phyloP scores from a whole-genome alignment of 805 yeast species.

The Ogataea saltuana region DNA sequence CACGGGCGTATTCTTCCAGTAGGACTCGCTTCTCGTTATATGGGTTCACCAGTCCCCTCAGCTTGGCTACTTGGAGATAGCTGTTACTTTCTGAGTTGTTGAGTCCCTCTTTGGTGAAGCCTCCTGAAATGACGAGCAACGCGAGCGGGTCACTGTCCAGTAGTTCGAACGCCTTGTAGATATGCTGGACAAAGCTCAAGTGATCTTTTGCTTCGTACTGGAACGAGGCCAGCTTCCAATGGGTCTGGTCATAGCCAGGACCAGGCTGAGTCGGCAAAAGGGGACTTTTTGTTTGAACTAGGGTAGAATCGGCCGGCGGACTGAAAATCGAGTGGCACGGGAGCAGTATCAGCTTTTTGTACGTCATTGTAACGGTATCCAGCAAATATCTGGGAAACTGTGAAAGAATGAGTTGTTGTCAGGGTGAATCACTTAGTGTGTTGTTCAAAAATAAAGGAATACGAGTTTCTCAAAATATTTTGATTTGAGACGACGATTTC shows the following conservation, averaged over 20 bases:
- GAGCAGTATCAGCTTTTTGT: slow-evolving; percentile 42
- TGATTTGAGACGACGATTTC: neutral
- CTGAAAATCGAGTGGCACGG: slow-evolving; percentile 44
- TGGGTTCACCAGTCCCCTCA: slow-evolving; percentile 31
- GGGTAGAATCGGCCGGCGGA: slow-evolving; percentile 7
- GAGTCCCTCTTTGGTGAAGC: slow-evolving; percentile 61
- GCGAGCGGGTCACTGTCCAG: slow-evolving; percentile 30
- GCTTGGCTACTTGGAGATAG: slow-evolving; percentile 48
- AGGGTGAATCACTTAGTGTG: too few species aligned
- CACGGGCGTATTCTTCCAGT: slow-evolving; percentile 74
- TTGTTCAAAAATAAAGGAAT: too few species aligned
- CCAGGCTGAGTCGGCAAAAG: slow-evolving; percentile 23
- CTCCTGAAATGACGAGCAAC: slow-evolving; percentile 47
- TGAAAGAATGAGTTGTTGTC: too few species aligned
- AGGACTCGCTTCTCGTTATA: slow-evolving; percentile 32
- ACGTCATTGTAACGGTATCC: neutral
- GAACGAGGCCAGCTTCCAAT: slow-evolving; percentile 70
- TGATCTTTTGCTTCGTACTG: slow-evolving; percentile 74
- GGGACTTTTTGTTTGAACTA: neutral
- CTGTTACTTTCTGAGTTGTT: slow-evolving; percentile 58
- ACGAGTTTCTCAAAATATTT: neutral
- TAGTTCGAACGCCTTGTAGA: slow-evolving; percentile 43
- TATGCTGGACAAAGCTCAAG: slow-evolving; percentile 62
- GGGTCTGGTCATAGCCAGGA: slow-evolving; percentile 47
- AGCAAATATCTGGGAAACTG: too few species aligned